phyloP scores from a whole-genome alignment of 2,329 filamentous ascomycete species.

The Penicillium hordei region DNA sequence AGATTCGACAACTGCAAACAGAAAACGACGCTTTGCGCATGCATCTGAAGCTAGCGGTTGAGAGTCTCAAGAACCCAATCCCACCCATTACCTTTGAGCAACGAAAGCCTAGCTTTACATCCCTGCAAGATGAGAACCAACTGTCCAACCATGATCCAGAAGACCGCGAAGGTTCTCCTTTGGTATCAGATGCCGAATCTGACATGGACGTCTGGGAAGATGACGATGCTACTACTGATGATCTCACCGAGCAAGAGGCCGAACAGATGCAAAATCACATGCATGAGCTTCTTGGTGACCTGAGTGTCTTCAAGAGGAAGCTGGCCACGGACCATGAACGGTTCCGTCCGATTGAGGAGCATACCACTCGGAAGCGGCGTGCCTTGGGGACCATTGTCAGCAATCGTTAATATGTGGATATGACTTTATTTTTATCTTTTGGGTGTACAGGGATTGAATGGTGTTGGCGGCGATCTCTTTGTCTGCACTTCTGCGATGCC shows the following conservation, averaged over 20 bases:
- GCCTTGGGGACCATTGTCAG: slow-evolving; percentile 34
- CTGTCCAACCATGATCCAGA: slow-evolving; percentile 50
- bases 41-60: slow-evolving; percentile 82
- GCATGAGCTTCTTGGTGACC: slow-evolving; percentile 76
- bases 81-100: slow-evolving; percentile 48
- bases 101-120: slow-evolving; percentile 38
- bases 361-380: slow-evolving; percentile 28
- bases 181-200: slow-evolving; percentile 28
- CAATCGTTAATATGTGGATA: slow-evolving; percentile 22
- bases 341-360: slow-evolving; percentile 34
- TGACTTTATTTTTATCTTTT: slow-evolving; percentile 6
- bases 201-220: slow-evolving; percentile 46
- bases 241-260: slow-evolving; percentile 47
- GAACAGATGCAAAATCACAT: slow-evolving; percentile 78
- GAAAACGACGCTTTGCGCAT: slow-evolving; percentile 87
- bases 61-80: slow-evolving; percentile 89
- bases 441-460: slow-evolving; percentile 15
- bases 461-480: slow-evolving; percentile 20
- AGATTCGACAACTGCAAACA: slow-evolving; percentile 84
- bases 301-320: slow-evolving; percentile 79
- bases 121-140: slow-evolving; percentile 59
- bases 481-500: slow-evolving; percentile 6
- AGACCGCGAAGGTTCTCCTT: slow-evolving; percentile 32
- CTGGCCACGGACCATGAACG: slow-evolving; percentile 69
- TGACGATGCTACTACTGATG: slow-evolving; percentile 54